These are phyloP conservation scores for Pestalotiopsis fici DNA, from an alignment of 2,329 filamentous ascomycete species.

Conservation along the genomic window DNA sequence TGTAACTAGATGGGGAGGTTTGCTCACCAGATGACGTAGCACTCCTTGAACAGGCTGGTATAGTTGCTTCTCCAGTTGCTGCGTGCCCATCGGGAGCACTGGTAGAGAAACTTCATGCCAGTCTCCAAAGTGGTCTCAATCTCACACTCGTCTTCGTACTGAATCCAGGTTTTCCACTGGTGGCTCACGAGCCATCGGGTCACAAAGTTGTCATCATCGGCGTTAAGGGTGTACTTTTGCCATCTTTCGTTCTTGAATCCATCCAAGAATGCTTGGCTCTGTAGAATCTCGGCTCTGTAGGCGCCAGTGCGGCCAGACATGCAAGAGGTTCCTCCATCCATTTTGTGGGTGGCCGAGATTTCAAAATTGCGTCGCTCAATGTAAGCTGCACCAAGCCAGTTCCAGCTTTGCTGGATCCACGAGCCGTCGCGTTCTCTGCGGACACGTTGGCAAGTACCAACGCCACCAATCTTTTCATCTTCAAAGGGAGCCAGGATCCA, in stretches of 20 bases:
- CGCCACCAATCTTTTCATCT: slow-evolving; percentile 78
- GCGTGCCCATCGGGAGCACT: slow-evolving; percentile 92
- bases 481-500: slow-evolving; percentile 96
- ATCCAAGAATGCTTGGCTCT: slow-evolving; percentile 81
- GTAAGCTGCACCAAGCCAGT: slow-evolving; percentile 89
- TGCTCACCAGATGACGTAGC: slow-evolving; percentile 82
- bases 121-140: slow-evolving; percentile 93
- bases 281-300: slow-evolving; percentile 85
- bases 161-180: slow-evolving; percentile 91
- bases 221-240: slow-evolving; percentile 87
- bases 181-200: slow-evolving; percentile 93
- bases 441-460: slow-evolving; percentile 88
- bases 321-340: slow-evolving; percentile 95
- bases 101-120: slow-evolving; percentile 84
- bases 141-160: slow-evolving; percentile 89
- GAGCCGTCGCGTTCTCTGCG: slow-evolving; percentile 66
- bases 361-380: slow-evolving; percentile 95
- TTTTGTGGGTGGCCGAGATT: slow-evolving; percentile 91
- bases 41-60: slow-evolving; percentile 83
- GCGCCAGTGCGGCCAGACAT: slow-evolving; percentile 93
- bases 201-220: slow-evolving; percentile 98
- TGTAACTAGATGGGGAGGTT: slow-evolving; percentile 26
- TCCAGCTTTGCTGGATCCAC: slow-evolving; percentile 69
- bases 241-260: slow-evolving; percentile 91
- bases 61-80: slow-evolving; percentile 98